Evolutionary conservation across 2,329 filamentous ascomycete species (phyloP), one percentile per base, ranked within the genome.

Genomic region (Talaromyces sp.): DNA sequence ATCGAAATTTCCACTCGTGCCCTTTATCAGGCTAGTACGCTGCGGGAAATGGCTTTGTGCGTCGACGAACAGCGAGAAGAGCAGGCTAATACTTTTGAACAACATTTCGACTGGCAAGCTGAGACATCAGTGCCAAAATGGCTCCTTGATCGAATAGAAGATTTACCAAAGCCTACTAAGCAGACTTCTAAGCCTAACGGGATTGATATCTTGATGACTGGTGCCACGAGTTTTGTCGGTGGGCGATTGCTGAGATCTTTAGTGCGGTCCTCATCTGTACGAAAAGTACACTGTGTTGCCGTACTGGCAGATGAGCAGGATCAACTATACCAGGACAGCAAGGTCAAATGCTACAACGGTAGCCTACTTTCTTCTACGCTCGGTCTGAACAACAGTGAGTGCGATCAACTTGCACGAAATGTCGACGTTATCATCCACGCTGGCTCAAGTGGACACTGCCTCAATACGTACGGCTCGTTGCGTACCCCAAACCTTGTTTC

Each of bases 351-450:
- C 4, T 65, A 80, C 63, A 24, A 57, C 0, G 81, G 80, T 11
- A 72, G 78, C 63, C 71, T 81, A 0, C 60, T 62, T 0, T 52
- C 56, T 1, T 70, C 73, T 0, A 63, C 46, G 2, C 71, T 82
- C 1, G 80, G 80, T 0, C 71, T 82, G 19, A 65, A 65, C 1
- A 60, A 73, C 24, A 63, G 63, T 1, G 67, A 75, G 21, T 64
- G 70, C 13, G 17, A 55, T 2, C 27, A 27, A 1, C 64, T 83
- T 1, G 68, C 69, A 21, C 27, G 49, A 5, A 53, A 64, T 4
- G 73, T 70, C 1, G 74, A 81, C 64, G 66, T 80, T 4, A 79
- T 88, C 56, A 80, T 89, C 29, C 87, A 84, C 68, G 75, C 72
- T 56, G 82, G 78, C 3, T 78, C 80, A 26, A 73, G 76, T 19